Conservation (phyloP, 2,329 filamentous ascomycete species). For the Aspergillus sp. region DNA sequence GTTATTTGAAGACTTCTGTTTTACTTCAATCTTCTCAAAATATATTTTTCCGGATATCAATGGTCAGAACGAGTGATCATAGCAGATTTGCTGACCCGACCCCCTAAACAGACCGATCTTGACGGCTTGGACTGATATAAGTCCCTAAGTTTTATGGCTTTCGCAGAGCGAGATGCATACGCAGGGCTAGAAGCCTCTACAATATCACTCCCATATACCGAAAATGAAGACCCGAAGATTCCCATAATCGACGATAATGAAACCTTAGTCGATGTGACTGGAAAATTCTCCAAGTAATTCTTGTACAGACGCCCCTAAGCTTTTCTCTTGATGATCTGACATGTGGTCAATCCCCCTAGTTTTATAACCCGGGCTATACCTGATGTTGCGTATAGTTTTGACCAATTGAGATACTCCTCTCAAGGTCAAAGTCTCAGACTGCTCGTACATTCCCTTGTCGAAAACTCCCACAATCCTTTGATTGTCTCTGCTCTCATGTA, state of each 20-base stretch:
- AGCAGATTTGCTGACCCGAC: too few relatives aligned
- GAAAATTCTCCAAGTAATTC: conserved; percentile 35
- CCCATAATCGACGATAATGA: conserved; percentile 39
- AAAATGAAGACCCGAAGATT: conserved; percentile 28
- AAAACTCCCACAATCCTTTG: conserved; percentile 39
- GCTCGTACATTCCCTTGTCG: conserved; percentile 34
- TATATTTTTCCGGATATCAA: too few relatives aligned
- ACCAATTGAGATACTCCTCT: conserved; percentile 37
- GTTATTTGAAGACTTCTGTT: too few relatives aligned
- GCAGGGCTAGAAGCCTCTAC: conserved; percentile 8
- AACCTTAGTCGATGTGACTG: conserved; percentile 32
- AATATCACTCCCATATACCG: conserved; percentile 10
- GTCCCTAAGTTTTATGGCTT: too few relatives aligned
- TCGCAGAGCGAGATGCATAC: conserved; percentile 1
- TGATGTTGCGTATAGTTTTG: conserved; percentile 40
- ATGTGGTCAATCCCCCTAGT: conserved; percentile 13
- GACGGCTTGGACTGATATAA: too few relatives aligned
- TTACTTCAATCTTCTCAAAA: too few relatives aligned
- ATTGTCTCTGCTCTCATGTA: conserved; percentile 50
- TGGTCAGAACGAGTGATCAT: too few relatives aligned
- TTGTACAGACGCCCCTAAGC: not conserved
- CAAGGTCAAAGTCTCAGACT: conserved; percentile 34
- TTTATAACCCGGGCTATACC: conserved; percentile 35
- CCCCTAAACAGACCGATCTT: too few relatives aligned
- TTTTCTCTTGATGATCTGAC: conserved; percentile 5